These are phyloP conservation scores for Lasiosphaeris hirsuta DNA, from an alignment of 495 filamentous ascomycete species.

Conservation along the genomic window DNA sequence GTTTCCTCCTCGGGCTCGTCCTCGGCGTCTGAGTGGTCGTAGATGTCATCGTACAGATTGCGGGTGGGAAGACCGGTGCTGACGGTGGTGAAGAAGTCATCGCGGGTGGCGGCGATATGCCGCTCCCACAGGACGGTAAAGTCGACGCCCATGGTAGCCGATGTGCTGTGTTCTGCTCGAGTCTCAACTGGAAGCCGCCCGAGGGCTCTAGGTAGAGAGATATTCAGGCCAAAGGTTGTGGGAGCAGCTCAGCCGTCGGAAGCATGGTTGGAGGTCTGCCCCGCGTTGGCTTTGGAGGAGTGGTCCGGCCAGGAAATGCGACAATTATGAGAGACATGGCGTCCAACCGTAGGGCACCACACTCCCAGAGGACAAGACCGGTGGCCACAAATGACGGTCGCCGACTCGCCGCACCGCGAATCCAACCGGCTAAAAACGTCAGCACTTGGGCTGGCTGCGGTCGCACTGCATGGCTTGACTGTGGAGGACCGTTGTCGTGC, in stretches of 20 bases:
- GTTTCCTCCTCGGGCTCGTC: neutral
- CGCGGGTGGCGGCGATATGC: conserved; percentile 5
- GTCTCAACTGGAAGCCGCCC: neutral
- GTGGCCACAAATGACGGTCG: neutral
- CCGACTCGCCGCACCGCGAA: neutral
- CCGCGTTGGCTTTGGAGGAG: too few species aligned
- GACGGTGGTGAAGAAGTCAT: conserved; percentile 2
- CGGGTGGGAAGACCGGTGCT: too few species aligned
- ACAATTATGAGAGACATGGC: too few species aligned
- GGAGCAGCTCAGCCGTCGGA: too few species aligned
- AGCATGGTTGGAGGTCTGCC: neutral
- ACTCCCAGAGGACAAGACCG: neutral
- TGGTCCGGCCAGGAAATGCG: too few species aligned
- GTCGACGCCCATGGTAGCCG: conserved; percentile 1
- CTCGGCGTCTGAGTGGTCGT: neutral
- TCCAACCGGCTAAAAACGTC: conserved; percentile 8
- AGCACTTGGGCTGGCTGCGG: neutral
- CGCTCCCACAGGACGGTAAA: conserved; percentile 15
- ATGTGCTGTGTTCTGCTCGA: too few species aligned
- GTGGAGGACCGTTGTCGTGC: neutral
- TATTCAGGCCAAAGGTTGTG: neutral
- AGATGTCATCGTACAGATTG: neutral
- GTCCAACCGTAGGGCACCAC: neutral
- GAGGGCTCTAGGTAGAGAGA: neutral
- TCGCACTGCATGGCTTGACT: neutral